Percentiles rank a stretch among this genome's conserved stretches.
phyloP scores from a whole-genome alignment of 768 basidiomycete genomes.

The Rhodotorula toruloides region DNA sequence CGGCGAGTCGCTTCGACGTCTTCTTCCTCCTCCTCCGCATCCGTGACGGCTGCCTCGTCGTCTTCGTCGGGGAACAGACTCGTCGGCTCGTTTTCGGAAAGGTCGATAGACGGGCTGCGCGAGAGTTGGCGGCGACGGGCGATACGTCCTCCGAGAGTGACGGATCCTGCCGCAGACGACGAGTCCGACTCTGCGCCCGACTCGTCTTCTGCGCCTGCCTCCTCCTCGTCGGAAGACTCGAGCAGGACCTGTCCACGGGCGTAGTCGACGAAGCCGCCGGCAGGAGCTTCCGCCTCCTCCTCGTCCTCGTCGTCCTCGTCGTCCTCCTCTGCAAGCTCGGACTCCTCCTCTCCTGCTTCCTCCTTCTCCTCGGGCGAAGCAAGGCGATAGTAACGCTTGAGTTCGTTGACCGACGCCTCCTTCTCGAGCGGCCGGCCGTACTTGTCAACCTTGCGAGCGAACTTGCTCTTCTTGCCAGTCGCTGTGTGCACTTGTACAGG shows the following conservation, averaged over 20 bases:
- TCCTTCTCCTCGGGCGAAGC: slow-evolving; percentile 33
- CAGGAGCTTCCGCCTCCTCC: slow-evolving; percentile 2
- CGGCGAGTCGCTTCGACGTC: slow-evolving; percentile 58
- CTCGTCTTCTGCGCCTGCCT: slow-evolving; percentile 50
- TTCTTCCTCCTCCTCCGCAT: slow-evolving; percentile 49
- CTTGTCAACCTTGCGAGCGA: slow-evolving; percentile 48
- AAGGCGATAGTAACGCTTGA: slow-evolving; percentile 50
- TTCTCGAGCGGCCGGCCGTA: slow-evolving; percentile 47
- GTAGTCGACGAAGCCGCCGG: slow-evolving; percentile 55
- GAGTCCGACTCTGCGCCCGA: slow-evolving; percentile 35
- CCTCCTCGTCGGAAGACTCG: slow-evolving; percentile 65
- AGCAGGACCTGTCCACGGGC: slow-evolving; percentile 84
- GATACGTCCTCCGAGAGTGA: slow-evolving; percentile 23
- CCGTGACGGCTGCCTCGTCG: slow-evolving; percentile 48
- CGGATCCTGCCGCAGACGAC: slow-evolving; percentile 22
- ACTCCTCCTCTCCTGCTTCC: background rate
- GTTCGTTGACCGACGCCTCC: slow-evolving; percentile 48
- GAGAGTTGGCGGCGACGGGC: slow-evolving; percentile 16
- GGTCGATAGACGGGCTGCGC: slow-evolving; percentile 37
- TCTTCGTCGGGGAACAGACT: slow-evolving; percentile 59
- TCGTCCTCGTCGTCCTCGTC: slow-evolving; percentile 26
- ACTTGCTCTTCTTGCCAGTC: slow-evolving; percentile 10
- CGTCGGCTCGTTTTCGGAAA: slow-evolving; percentile 37
- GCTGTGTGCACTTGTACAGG: too few relatives aligned
- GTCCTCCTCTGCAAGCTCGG: slow-evolving; percentile 9